phyloP scores from a whole-genome alignment of 202 grass and related monocot species.

The Zizania palustris region DNA sequence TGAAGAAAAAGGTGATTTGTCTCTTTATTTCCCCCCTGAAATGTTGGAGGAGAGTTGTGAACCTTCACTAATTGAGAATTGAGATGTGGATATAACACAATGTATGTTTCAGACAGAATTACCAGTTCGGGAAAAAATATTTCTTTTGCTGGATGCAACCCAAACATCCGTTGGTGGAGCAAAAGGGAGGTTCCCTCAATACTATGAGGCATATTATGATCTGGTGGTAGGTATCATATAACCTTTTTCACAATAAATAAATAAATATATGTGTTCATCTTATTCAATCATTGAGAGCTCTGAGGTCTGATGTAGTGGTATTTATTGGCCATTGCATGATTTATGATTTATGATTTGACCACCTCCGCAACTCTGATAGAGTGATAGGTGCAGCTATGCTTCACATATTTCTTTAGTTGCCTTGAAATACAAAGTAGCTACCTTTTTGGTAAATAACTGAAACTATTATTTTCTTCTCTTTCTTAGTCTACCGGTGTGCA shows the following conservation, averaged over 20 bases:
- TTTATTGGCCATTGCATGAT: constrained; percentile 14
- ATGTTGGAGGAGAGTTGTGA: constrained; percentile 23
- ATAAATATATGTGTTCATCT: neutral
- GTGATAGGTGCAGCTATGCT: constrained; percentile 6
- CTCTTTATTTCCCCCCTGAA: neutral
- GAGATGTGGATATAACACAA: constrained; percentile 37
- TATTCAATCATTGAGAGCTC: neutral
- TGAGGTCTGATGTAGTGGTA: constrained; percentile 13
- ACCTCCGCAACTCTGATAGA: constrained; percentile 30
- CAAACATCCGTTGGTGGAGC: constrained; percentile 91
- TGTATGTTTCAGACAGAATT: constrained; percentile 73
- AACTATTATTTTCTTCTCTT: constrained; percentile 29
- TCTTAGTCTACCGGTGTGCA: constrained; percentile 74
- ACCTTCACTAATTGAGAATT: constrained; percentile 23
- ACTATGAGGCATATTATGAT: constrained; percentile 92
- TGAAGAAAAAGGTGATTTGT: constrained; percentile 92
- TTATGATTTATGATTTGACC: constrained; percentile 31
- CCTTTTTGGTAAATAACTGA: constrained; percentile 43
- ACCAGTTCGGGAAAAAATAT: constrained; percentile 91
- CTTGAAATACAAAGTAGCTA: constrained; percentile 15
- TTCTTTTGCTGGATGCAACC: constrained; percentile 91
- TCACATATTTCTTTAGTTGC: constrained; percentile 12
- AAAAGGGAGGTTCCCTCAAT: constrained; percentile 89
- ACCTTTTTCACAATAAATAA: constrained; percentile 13
- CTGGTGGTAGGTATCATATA: constrained; percentile 69